Evolutionary conservation across 1,284 basidiomycete genomes (phyloP).

Genomic region (Leccinum holopus): DNA sequence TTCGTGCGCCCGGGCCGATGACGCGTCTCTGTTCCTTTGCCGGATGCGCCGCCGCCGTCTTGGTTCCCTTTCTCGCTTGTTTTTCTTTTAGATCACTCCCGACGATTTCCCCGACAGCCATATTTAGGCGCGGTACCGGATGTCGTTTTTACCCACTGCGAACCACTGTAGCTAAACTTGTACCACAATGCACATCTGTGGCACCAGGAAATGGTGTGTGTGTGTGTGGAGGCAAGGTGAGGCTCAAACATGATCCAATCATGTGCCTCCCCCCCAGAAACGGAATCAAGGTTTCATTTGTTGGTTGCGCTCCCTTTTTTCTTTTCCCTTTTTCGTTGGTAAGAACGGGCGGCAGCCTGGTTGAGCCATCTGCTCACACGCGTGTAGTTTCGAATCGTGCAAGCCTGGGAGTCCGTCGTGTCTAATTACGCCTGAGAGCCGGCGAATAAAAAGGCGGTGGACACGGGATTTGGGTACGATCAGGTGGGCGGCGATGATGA

Average conservation of each 20-base stretch:
- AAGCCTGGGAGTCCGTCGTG: conserved; percentile 24
- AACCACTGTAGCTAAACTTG: conserved; percentile 10
- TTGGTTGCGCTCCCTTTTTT: not conserved
- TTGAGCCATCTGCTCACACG: conserved; percentile 25
- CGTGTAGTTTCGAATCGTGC: conserved; percentile 7
- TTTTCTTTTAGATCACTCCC: conserved; percentile 5
- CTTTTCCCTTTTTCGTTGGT: conserved; percentile 5
- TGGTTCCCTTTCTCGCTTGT: not conserved
- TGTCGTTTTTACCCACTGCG: not conserved
- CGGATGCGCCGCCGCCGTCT: not conserved
- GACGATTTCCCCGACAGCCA: not conserved
- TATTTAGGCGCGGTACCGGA: conserved; percentile 19
- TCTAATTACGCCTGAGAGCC: conserved; percentile 21
- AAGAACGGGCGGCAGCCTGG: not conserved
- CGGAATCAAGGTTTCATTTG: conserved; percentile 25
- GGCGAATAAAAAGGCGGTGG: conserved; percentile 1
- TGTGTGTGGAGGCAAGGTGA: not conserved
- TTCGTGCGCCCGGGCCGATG: not conserved
- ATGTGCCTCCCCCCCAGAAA: conserved; percentile 5
- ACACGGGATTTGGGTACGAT: conserved; percentile 3
- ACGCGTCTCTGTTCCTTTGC: not conserved
- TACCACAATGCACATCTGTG: not conserved
- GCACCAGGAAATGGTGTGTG: not conserved
- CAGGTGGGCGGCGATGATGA: conserved; percentile 4
- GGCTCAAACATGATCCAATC: conserved; percentile 2